Evolutionary conservation across 2,329 filamentous ascomycete genomes (phyloP).

Genomic region (Teratosphaeriaceae sp.): DNA sequence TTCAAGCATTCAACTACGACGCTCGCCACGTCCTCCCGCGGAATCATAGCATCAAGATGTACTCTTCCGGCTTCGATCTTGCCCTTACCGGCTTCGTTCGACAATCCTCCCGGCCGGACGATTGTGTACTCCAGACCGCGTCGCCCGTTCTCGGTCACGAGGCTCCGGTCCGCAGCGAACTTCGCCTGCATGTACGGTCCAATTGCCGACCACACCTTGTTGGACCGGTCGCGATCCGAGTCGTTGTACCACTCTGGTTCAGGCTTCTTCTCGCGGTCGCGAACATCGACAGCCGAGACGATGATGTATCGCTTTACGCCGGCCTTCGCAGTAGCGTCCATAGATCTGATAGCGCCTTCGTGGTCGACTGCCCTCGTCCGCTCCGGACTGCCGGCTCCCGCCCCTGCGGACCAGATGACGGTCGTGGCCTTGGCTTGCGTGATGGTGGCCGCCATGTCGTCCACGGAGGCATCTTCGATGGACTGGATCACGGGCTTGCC

Average conservation of each 20-base stretch:
- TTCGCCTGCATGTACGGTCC: conserved; percentile 38
- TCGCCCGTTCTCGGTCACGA: conserved; percentile 33
- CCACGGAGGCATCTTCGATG: conserved; percentile 34
- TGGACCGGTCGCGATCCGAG: conserved; percentile 30
- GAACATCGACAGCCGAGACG: conserved; percentile 54
- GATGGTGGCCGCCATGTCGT: conserved; percentile 34
- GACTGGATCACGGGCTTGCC: conserved; percentile 39
- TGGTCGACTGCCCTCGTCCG: conserved; percentile 55
- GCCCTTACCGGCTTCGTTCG: conserved; percentile 41
- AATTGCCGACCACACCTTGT: conserved; percentile 35
- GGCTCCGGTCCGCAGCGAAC: conserved; percentile 35
- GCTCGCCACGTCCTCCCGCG: conserved; percentile 54
- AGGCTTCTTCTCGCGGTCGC: conserved; percentile 36
- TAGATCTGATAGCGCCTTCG: conserved; percentile 57
- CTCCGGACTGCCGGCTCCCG: conserved; percentile 38
- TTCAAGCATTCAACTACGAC: conserved; percentile 50
- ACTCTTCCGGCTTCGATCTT: conserved; percentile 39
- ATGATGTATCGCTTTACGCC: conserved; percentile 58
- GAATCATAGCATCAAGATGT: conserved; percentile 34
- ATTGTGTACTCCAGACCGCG: conserved; percentile 41
- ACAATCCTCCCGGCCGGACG: conserved; percentile 37
- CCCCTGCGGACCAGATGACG: conserved; percentile 28
- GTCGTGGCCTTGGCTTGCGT: conserved; percentile 27
- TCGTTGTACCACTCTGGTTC: conserved; percentile 41
- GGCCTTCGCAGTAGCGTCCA: conserved; percentile 51